Conservation (phyloP, 2,329 filamentous ascomycete species). For the Penicillium sp. region DNA sequence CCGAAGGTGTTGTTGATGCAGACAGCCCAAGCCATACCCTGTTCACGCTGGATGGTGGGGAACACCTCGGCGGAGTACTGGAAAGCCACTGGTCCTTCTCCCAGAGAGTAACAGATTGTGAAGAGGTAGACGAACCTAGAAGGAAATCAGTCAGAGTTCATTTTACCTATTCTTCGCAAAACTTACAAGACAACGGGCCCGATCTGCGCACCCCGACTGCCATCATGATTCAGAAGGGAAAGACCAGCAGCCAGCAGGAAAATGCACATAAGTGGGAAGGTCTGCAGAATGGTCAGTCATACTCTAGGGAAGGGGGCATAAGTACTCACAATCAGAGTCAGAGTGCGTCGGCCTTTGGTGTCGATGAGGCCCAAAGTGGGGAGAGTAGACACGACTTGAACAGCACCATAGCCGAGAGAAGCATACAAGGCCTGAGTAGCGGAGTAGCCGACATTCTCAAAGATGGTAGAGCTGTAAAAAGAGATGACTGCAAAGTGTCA, state of each 20-base stretch:
- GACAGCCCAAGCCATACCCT: constrained; percentile 26
- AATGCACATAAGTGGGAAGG: constrained; percentile 62
- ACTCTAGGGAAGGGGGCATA: neutral
- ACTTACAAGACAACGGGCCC: constrained; percentile 23
- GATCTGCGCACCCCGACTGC: constrained; percentile 32
- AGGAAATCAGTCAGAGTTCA: constrained; percentile 27
- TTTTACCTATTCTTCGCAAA: accelerated
- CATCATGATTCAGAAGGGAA: constrained; percentile 44
- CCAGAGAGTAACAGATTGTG: constrained; percentile 57
- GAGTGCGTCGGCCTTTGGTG: constrained; percentile 57
- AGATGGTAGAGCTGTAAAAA: constrained; percentile 63
- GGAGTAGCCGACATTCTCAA: constrained; percentile 50
- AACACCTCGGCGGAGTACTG: constrained; percentile 52
- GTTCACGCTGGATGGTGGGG: constrained; percentile 48
- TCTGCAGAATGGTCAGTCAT: constrained; percentile 42
- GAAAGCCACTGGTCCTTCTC: constrained; percentile 52
- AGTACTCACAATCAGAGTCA: constrained; percentile 30
- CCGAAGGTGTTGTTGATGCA: constrained; percentile 29
- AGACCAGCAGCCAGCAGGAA: constrained; percentile 57
- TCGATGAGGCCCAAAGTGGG: constrained; percentile 61
- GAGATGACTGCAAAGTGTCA: constrained; percentile 47
- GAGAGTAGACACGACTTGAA: constrained; percentile 59
- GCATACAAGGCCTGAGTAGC: constrained; percentile 54
- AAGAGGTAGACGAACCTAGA: constrained; percentile 58
- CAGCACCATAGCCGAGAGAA: constrained; percentile 59